phyloP scores from a whole-genome alignment of 257 asterid genomes.

The Solanum sitiens region DNA sequence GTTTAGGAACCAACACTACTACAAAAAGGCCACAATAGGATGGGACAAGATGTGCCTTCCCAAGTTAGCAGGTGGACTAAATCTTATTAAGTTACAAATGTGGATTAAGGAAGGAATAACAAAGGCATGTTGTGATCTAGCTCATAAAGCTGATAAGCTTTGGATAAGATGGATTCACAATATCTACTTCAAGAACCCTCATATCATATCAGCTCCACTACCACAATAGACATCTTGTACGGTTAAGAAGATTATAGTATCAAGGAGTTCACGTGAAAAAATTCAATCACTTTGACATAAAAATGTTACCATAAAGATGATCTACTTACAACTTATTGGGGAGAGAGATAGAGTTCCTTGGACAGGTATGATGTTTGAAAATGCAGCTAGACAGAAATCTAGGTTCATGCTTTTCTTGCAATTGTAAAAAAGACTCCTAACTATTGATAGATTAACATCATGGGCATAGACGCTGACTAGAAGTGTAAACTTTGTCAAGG shows the following conservation, averaged over 20 bases:
- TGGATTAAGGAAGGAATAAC: not conserved
- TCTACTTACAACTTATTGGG: not conserved
- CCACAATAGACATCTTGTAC: not conserved
- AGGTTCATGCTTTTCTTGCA: not conserved
- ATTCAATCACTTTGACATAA: not conserved
- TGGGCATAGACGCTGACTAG: not conserved
- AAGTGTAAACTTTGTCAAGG: not conserved
- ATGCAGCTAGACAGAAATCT: no score
- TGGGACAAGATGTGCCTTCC: not conserved
- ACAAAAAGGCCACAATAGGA: not conserved
- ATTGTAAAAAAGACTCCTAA: not conserved
- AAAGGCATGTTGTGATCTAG: not conserved
- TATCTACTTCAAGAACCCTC: not conserved
- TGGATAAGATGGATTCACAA: not conserved
- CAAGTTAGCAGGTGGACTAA: not conserved
- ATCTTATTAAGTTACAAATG: not conserved
- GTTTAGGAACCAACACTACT: not conserved
- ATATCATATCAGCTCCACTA: not conserved
- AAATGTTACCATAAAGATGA: not conserved
- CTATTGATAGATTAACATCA: not conserved
- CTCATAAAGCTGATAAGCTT: not conserved
- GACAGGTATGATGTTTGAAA: not conserved
- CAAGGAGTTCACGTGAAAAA: no score
- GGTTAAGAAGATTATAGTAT: not conserved
- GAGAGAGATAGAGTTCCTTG: not conserved